Conservation (phyloP, 257 asterid genomes). For the Scutellaria galericulata region DNA sequence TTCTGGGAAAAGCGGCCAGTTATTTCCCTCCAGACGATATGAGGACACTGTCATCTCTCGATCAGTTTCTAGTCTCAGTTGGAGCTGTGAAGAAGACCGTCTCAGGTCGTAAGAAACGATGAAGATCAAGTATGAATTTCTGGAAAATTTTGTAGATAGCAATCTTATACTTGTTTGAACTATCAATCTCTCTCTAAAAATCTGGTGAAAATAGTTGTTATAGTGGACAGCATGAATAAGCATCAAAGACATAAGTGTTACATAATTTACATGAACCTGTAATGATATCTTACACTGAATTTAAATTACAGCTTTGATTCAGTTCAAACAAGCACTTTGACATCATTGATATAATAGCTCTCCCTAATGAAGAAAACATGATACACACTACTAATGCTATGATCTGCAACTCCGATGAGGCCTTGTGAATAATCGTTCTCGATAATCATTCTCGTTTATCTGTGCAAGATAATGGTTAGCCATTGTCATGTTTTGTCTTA, state of each 20-base stretch:
- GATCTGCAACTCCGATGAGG: neutral
- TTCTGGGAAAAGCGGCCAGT: constrained; percentile 87
- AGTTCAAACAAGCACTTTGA: neutral
- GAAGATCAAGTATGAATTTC: constrained; percentile 23
- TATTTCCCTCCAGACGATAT: constrained; percentile 96
- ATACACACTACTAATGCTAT: neutral
- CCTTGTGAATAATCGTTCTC: neutral
- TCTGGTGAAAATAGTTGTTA: neutral
- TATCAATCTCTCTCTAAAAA: constrained; percentile 5
- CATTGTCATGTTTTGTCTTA: no score
- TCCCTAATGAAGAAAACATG: no score
- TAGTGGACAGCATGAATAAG: neutral
- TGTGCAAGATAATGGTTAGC: neutral
- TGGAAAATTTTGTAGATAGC: constrained; percentile 51
- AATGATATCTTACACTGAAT: no score
- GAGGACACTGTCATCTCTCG: constrained; percentile 94
- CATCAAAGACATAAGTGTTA: neutral
- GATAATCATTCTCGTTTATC: neutral
- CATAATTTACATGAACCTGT: no score
- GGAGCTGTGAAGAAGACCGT: constrained; percentile 96
- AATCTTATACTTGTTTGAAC: constrained; percentile 34
- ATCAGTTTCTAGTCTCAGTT: constrained; percentile 82
- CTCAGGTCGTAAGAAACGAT: constrained; percentile 76
- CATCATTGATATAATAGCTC: neutral
- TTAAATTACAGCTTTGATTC: no score